Evolutionary conservation across 345 rosid genomes (phyloP).

Genomic region (Luvunga scandens): DNA sequence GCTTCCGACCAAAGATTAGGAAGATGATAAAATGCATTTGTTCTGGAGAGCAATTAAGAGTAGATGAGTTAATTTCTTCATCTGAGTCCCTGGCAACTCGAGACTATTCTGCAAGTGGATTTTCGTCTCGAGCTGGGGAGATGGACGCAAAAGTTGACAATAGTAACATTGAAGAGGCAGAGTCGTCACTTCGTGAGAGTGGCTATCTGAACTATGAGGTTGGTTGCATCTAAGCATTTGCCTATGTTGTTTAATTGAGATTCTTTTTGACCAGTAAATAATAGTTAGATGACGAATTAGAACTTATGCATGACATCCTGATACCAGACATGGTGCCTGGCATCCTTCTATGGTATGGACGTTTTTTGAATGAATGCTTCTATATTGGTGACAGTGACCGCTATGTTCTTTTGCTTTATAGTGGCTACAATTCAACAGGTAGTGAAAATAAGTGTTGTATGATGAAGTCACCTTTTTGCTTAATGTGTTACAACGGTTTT

Average conservation of each 20-base stretch:
- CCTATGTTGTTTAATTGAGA: neutral
- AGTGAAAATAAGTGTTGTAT: neutral
- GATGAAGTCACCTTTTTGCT: neutral
- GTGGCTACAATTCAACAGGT: neutral
- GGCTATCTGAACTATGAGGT: slow-evolving; percentile 81
- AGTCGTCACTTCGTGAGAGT: slow-evolving; percentile 78
- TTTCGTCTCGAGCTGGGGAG: slow-evolving; percentile 63
- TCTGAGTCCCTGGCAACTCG: slow-evolving; percentile 80
- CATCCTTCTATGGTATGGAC: neutral
- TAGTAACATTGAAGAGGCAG: slow-evolving; percentile 80
- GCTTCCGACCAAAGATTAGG: slow-evolving; percentile 33
- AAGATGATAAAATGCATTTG: slow-evolving; percentile 79
- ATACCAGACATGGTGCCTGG: neutral
- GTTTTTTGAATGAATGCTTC: neutral
- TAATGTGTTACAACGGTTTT: too few relatives aligned
- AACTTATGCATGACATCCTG: neutral
- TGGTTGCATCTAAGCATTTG: slow-evolving; percentile 13
- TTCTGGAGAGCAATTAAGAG: slow-evolving; percentile 48
- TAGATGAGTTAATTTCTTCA: slow-evolving; percentile 49
- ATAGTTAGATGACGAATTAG: neutral
- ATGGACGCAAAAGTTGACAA: slow-evolving; percentile 54
- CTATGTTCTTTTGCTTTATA: neutral
- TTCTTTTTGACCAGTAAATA: neutral
- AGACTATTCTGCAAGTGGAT: slow-evolving; percentile 72
- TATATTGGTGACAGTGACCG: neutral